phyloP scores from a whole-genome alignment of 192 early-diverging fungal species.

The Polychytrium aggregatum region DNA sequence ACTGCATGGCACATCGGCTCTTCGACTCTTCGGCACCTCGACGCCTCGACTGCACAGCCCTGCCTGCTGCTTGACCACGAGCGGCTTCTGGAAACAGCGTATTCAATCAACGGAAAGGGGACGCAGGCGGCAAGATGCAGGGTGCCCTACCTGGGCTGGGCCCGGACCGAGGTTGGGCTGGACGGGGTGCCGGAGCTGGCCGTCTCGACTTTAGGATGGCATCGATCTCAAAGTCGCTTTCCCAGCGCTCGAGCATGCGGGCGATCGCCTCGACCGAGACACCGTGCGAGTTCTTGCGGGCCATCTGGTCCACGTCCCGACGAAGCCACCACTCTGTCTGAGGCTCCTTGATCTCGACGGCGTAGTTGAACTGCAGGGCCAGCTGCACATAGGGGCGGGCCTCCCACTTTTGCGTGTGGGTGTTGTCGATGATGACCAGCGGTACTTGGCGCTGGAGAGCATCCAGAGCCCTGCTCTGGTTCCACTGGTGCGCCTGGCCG shows the following conservation, averaged over 20 bases:
- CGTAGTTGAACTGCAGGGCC: slow-evolving; percentile 19
- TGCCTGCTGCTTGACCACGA: no score
- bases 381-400: slow-evolving; percentile 29
- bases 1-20: no score
- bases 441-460: slow-evolving; percentile 7
- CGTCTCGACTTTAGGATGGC: slow-evolving; percentile 10
- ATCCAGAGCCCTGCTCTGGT: slow-evolving; percentile 17
- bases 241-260: slow-evolving; percentile 30
- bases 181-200: no score
- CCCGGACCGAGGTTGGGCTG: no score
- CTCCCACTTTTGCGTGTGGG: slow-evolving; percentile 27
- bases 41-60: no score
- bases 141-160: no score
- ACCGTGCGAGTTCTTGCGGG: slow-evolving; percentile 22
- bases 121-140: no score
- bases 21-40: no score
- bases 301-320: slow-evolving; percentile 18
- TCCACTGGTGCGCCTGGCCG: slow-evolving; percentile 24
- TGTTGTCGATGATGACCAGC: slow-evolving; percentile 40
- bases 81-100: no score
- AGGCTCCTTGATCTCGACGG: slow-evolving; percentile 23
- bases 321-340: slow-evolving; percentile 27
- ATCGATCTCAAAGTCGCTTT: slow-evolving; percentile 25
- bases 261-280: slow-evolving; percentile 22
- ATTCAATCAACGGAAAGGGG: no score